Evolutionary conservation across 257 asterid genomes (phyloP), one percentile per base, ranked within the genome.

Genomic region (Lantana camara): DNA sequence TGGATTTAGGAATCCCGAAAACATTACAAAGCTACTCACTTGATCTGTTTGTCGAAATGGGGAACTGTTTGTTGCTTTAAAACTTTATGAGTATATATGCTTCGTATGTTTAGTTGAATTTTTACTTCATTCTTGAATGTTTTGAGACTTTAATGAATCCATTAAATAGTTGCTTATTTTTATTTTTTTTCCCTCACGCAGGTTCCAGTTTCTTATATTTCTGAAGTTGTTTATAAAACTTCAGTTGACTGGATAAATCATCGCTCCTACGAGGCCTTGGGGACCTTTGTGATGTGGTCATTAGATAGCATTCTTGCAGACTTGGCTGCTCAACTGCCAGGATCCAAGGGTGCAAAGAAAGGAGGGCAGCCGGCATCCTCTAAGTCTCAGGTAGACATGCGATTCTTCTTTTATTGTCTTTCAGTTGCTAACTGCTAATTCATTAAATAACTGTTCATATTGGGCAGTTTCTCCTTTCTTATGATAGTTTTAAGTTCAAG

Each of bases 161-260:
- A 6, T 42, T 9, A 14, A 71, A 16, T 22, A 27, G 42, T 11
- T 77, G 23, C 68, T 63, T 30, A 11, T 32, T 11, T 17, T 41
- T 15, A 22, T 11, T 16, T 41, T 15, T 30, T 9, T 30, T 45
- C 15, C 56, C 64, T 35, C 38, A 9, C 45, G 47, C 79, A 91
- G 98, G 79, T 92, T 35, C 98, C 97, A 14, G 71, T 86, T 66
- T 86, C 85, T 54, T 84, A 79, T 70, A 69, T 92, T 21, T 73
- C 87, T 34, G 93, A 92, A 51, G 64, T 80, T 53, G 95, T 85
- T 57, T 83, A 85, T 80, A 89, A 76, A 81, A 82, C 84, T 16
- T 85, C 98, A 34, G 84, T 76, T 63, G 96, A 89, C 62, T 92
- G 98, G 97, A 83, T 92, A 75, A 87, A 73, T 70, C 82, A 86